These are phyloP conservation scores for Microbotryum saponariae DNA, from an alignment of 1,284 basidiomycete genomes.

Conservation along the genomic window DNA sequence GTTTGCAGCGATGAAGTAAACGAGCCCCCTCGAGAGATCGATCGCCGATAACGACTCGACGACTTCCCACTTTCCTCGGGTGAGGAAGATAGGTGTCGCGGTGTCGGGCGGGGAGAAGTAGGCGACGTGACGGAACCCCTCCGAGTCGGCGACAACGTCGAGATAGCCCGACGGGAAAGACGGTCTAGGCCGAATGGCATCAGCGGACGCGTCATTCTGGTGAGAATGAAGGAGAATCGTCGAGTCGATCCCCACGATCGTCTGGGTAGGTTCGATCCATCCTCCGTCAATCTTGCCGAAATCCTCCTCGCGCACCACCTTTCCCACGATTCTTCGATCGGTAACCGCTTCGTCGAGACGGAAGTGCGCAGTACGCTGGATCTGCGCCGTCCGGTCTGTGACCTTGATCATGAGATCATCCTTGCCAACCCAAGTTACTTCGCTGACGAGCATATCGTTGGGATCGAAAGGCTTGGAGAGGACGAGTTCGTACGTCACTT, in stretches of 20 bases:
- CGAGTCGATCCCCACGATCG: conserved; percentile 19
- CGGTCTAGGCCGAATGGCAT: conserved; percentile 2
- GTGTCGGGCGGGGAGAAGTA: conserved; percentile 69
- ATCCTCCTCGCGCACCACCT: conserved; percentile 65
- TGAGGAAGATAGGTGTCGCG: conserved; percentile 67
- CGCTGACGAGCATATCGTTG: conserved; percentile 64
- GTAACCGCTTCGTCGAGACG: conserved; percentile 45
- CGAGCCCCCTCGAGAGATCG: conserved; percentile 57
- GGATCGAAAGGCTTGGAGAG: conserved; percentile 33
- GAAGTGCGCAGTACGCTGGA: conserved; percentile 70
- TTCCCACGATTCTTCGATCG: conserved; percentile 44
- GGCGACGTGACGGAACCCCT: conserved; percentile 83
- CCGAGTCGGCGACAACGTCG: conserved; percentile 68
- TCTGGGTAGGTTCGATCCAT: conserved; percentile 66
- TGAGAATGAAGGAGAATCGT: conserved; percentile 2
- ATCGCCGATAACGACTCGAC: conserved; percentile 63
- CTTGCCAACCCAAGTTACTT: conserved; percentile 78
- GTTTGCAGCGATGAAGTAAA: conserved; percentile 85
- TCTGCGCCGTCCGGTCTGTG: conserved; percentile 70
- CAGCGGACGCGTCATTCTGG: neutral
- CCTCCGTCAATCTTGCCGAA: conserved; percentile 72
- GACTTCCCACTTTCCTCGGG: conserved; percentile 83
- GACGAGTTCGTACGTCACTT: conserved; percentile 42
- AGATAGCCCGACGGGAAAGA: conserved; percentile 56
- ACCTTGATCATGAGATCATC: conserved; percentile 74